These are phyloP conservation scores for Neopestalotiopsis sp. DNA, from an alignment of 2,329 filamentous ascomycete species.

Conservation along the genomic window DNA sequence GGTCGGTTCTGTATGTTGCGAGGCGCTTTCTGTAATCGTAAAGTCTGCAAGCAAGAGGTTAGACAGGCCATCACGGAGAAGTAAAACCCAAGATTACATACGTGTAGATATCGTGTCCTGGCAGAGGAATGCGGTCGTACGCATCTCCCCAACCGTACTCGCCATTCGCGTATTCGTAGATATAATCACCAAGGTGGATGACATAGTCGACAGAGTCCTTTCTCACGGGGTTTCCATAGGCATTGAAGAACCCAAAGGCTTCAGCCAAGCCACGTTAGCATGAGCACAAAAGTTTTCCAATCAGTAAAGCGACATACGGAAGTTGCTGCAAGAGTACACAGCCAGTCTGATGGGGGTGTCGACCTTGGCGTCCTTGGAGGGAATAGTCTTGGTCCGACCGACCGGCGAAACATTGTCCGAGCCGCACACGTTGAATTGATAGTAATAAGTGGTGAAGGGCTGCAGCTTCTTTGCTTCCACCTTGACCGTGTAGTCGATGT, in stretches of 20 bases:
- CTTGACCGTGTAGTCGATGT: constrained; percentile 78
- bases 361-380: constrained; percentile 59
- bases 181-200: constrained; percentile 62
- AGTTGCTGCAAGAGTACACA: constrained; percentile 75
- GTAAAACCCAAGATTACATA: constrained; percentile 37
- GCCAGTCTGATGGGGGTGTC: constrained; percentile 63
- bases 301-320: constrained; percentile 46
- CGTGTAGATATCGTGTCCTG: constrained; percentile 54
- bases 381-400: constrained; percentile 74
- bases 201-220: constrained; percentile 67
- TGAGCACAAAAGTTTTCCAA: neutral
- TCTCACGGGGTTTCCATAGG: constrained; percentile 61
- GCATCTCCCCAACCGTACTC: constrained; percentile 55
- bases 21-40: constrained; percentile 64
- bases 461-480: constrained; percentile 68
- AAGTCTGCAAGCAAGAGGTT: constrained; percentile 37
- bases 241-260: constrained; percentile 64
- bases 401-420: constrained; percentile 65
- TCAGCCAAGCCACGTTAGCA: neutral
- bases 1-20: constrained; percentile 65
- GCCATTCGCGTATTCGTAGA: constrained; percentile 44
- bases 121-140: constrained; percentile 57
- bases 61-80: constrained; percentile 22
- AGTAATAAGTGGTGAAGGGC: constrained; percentile 69
- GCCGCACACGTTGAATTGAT: constrained; percentile 72